These are phyloP conservation scores for Caryopteris hybrid DNA, from an alignment of 305 asterid species.

Conservation along the genomic window DNA sequence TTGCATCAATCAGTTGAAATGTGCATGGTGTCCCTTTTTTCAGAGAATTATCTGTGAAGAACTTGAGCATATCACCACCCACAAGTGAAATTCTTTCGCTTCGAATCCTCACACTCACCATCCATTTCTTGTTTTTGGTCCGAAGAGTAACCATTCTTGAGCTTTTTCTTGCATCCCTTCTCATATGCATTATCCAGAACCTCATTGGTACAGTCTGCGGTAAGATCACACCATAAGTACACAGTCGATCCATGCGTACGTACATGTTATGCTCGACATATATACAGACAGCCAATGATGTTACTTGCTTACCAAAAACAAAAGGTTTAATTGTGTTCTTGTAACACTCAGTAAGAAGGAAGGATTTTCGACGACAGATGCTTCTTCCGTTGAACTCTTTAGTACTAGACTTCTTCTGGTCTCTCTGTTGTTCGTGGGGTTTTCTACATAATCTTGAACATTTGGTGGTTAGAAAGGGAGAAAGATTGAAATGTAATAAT, in stretches of 20 bases:
- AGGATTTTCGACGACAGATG: neutral
- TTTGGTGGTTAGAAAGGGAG: neutral
- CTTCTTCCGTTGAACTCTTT: neutral
- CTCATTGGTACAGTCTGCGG: constrained; percentile 8
- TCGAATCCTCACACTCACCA: neutral
- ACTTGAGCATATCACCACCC: neutral
- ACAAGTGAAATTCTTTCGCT: neutral
- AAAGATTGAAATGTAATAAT: neutral
- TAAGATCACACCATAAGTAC: neutral
- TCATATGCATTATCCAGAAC: constrained; percentile 8
- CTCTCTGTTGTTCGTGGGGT: neutral
- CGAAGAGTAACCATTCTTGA: constrained; percentile 8
- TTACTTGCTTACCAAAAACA: constrained; percentile 16
- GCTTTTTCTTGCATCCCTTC: neutral
- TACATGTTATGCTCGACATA: too few relatives aligned
- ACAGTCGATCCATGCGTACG: too few relatives aligned
- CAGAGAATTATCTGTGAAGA: constrained; percentile 21
- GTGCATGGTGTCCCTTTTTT: constrained; percentile 13
- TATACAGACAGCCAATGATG: too few relatives aligned
- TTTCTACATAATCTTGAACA: constrained; percentile 14
- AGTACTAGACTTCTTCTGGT: neutral
- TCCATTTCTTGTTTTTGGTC: constrained; percentile 19
- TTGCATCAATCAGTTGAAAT: constrained; percentile 19
- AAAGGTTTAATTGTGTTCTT: neutral
- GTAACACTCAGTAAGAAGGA: neutral